Evolutionary conservation across 495 filamentous ascomycete genomes (phyloP).

Genomic region (Talaromyces liani): DNA sequence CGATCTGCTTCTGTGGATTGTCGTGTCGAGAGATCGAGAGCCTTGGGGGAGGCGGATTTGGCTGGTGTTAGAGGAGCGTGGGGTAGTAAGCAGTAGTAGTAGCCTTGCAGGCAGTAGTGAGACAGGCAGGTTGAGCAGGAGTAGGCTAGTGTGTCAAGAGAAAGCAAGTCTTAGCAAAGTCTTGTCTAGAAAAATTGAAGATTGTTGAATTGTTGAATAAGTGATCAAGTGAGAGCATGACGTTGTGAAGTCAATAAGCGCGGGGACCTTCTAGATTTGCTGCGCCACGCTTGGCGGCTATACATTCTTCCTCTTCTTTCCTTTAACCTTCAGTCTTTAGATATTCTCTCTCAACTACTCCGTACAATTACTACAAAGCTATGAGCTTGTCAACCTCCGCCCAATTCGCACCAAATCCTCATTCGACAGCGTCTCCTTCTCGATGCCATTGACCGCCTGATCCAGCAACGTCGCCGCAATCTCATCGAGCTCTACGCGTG

Average conservation of each 20-base stretch:
- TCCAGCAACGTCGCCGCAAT: slow-evolving; percentile 38
- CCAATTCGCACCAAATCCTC: slow-evolving; percentile 38
- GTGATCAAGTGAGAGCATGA: neutral
- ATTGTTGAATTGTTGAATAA: no score
- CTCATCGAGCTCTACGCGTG: slow-evolving; percentile 26
- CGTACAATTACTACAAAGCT: neutral
- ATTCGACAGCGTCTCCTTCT: slow-evolving; percentile 39
- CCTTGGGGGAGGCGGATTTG: neutral
- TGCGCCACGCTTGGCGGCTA: slow-evolving; percentile 4
- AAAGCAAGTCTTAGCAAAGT: neutral
- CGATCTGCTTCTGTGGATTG: neutral
- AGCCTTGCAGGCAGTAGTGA: neutral
- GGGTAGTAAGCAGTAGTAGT: neutral
- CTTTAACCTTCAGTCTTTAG: neutral
- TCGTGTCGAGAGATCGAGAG: neutral
- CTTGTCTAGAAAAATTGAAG: neutral
- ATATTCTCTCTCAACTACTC: neutral
- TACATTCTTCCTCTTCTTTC: neutral
- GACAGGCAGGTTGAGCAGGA: neutral
- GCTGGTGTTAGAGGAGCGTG: neutral
- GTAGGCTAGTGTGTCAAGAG: neutral
- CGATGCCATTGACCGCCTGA: slow-evolving; percentile 35
- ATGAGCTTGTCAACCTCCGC: neutral
- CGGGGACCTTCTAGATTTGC: neutral
- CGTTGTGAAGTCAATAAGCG: slow-evolving; percentile 1